Evolutionary conservation across 257 asterid species (phyloP), one percentile per base, ranked within the genome.

Genomic region (Gentiana dahurica): DNA sequence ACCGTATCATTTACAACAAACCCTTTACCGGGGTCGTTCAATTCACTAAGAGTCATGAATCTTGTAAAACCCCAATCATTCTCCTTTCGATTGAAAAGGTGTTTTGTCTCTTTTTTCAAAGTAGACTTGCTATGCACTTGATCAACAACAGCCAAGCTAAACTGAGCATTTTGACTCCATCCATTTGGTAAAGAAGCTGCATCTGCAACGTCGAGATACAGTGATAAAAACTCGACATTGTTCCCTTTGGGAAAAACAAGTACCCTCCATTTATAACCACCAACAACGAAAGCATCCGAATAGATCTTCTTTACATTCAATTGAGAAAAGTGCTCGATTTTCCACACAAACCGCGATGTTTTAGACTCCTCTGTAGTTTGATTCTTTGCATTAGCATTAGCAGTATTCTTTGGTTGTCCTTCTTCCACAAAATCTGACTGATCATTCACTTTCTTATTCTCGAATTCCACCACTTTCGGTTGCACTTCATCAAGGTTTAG

Each of bases 201-300:
- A 67, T 89, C 95, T 64, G 95, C 94, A 72, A 83, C 97, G 51
- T 85, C 95, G 64, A 89, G 70, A 71, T 85, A 85, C 91, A 85
- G 80, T 3, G 97, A 89, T 75, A 89, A 69, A 72, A 65, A 76
- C 51, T 86, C 94, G 72, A 82, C 94, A 67, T 88, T 88, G 74
- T 85, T 85, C 57, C 97, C 97, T 73, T 83, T 85, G 0, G 95
- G 97, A 72, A 86, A 89, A 58, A 86, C 81, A 59, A 86, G 93
- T 71, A 89, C 95, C 55, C 95, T 77, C 97, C 97, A 89, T 72
- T 89, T 81, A 70, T 75, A 82, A 55, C 85, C 73, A 57, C 97
- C 97, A 55, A 81, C 90, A 67, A 56, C 32, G 58, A 89, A 89
- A 65, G 63, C 74, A 4, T 86, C 95, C 1, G 97, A 89, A 64